Conservation (phyloP, 176 grass and related monocot genomes). For the Aechmea fasciata region DNA sequence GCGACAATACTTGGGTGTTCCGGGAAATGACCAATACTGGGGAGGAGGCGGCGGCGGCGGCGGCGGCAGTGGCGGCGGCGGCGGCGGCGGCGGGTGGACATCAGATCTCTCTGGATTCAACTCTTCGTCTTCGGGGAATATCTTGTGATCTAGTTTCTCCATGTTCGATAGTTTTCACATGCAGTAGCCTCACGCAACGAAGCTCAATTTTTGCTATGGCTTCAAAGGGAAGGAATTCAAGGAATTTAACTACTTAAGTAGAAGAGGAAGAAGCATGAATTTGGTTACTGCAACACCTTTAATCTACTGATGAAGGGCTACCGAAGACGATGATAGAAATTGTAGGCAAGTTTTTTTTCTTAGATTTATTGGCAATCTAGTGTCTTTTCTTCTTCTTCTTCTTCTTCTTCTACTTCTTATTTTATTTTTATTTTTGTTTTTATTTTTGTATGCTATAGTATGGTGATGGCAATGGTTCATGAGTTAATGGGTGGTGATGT, state of each 20-base stretch:
- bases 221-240: neutral
- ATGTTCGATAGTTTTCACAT: neutral
- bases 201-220: slow-evolving; percentile 10
- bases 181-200: neutral
- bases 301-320: neutral
- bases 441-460: slow-evolving; percentile 21
- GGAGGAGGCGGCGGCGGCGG: slow-evolving; percentile 5
- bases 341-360: slow-evolving; percentile 19
- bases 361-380: slow-evolving; percentile 9
- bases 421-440: neutral
- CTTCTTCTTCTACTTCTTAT: neutral
- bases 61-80: slow-evolving; percentile 10
- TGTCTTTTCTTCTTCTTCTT: neutral
- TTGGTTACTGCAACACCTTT: slow-evolving; percentile 3
- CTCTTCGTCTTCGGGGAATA: slow-evolving; percentile 69
- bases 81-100: slow-evolving; percentile 43
- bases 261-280: neutral
- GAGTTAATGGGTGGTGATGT: slow-evolving; percentile 5
- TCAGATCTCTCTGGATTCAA: slow-evolving; percentile 71
- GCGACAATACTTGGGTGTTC: slow-evolving; percentile 23
- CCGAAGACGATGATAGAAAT: slow-evolving; percentile 5
- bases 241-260: neutral
- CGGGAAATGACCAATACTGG: slow-evolving; percentile 71
- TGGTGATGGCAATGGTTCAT: slow-evolving; percentile 18
- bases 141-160: slow-evolving; percentile 31